Evolutionary conservation across 176 grass and related monocot genomes (phyloP).

Genomic region (Aegilops sharonensis): DNA sequence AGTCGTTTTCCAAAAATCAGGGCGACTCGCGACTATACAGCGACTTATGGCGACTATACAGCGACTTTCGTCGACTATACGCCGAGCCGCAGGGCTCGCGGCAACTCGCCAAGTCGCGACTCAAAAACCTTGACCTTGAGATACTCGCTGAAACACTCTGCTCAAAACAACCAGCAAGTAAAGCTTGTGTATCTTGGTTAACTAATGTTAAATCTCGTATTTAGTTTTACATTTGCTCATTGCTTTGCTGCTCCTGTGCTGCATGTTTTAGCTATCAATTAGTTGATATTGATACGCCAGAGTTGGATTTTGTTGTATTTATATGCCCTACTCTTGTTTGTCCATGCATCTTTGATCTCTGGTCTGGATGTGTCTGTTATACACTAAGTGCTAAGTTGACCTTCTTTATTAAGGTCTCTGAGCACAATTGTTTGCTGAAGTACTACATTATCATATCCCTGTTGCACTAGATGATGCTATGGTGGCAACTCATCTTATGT

Average conservation of each 20-base stretch:
- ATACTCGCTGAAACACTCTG: neutral
- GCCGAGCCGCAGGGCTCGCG: too few species aligned
- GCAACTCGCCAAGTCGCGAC: too few species aligned
- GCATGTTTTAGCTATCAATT: neutral
- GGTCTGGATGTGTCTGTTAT: neutral
- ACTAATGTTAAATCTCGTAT: too few species aligned
- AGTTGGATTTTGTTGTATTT: neutral
- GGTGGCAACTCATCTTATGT: neutral
- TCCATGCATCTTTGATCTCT: too few species aligned
- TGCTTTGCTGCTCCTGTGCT: neutral
- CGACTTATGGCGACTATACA: too few species aligned
- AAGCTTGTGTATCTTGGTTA: neutral
- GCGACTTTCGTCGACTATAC: too few species aligned
- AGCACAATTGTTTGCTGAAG: conserved; percentile 9
- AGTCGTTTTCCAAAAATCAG: too few species aligned
- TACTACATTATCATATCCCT: neutral
- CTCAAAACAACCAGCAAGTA: neutral
- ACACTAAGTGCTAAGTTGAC: neutral
- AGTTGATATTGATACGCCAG: neutral
- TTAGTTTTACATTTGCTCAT: neutral
- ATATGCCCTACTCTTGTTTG: too few species aligned
- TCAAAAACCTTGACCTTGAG: neutral
- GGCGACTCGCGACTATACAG: too few species aligned
- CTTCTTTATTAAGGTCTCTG: neutral
- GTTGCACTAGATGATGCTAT: neutral